A percentile compares a stretch with the other conserved stretches of the same genome.
phyloP scores from a whole-genome alignment of 2,329 filamentous ascomycete genomes.

The Fusarium nurragi region DNA sequence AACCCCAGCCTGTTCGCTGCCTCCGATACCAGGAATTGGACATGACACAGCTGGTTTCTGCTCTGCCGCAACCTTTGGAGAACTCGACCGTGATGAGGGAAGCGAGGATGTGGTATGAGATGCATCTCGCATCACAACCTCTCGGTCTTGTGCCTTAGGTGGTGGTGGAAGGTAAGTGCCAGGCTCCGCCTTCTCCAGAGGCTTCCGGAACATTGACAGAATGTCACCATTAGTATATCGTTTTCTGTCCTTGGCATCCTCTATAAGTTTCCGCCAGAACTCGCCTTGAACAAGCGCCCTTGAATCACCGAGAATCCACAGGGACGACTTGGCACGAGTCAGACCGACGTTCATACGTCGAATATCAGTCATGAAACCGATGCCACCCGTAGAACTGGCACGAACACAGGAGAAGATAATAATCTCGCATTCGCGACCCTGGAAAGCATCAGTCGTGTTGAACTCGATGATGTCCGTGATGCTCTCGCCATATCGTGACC shows the following conservation, averaged over 20 bases:
- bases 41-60: slow-evolving; percentile 12
- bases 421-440: slow-evolving; percentile 95
- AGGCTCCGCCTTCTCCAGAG: slow-evolving; percentile 51
- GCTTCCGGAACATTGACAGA: slow-evolving; percentile 58
- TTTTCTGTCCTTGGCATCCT: slow-evolving; percentile 78
- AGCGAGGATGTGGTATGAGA: slow-evolving; percentile 13
- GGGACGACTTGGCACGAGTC: slow-evolving; percentile 93
- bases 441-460: slow-evolving; percentile 98
- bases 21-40: slow-evolving; percentile 34
- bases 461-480: slow-evolving; percentile 89
- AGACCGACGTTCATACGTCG: slow-evolving; percentile 99
- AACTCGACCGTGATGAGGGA: slow-evolving; percentile 25
- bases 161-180: slow-evolving; percentile 33
- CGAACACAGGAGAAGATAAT: slow-evolving; percentile 99
- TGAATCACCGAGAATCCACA: slow-evolving; percentile 96
- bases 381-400: slow-evolving; percentile 89
- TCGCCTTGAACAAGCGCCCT: slow-evolving; percentile 85
- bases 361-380: slow-evolving; percentile 98
- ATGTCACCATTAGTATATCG: slow-evolving; percentile 77
- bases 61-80: slow-evolving; percentile 5
- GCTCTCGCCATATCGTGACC: slow-evolving; percentile 73
- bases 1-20: slow-evolving; percentile 21
- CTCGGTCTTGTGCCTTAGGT: slow-evolving; percentile 18
- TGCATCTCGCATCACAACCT: slow-evolving; percentile 36
- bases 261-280: slow-evolving; percentile 88